A percentile compares a stretch with the other conserved stretches of the same genome.
phyloP scores from a whole-genome alignment of 2,329 filamentous ascomycete species.

The Pseudopithomyces chartarum region DNA sequence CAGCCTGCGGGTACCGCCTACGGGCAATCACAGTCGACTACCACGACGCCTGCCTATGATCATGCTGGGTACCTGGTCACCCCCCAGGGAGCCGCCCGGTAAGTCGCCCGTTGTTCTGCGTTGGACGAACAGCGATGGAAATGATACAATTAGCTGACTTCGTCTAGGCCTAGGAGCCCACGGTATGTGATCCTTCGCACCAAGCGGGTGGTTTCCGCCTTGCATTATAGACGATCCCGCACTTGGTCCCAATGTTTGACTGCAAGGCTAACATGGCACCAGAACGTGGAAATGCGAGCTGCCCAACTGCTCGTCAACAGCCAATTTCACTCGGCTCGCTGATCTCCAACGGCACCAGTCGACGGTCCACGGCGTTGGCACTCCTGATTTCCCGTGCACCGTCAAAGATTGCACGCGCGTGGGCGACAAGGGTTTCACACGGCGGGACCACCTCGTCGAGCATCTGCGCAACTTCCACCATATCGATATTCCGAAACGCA shows the following conservation, averaged over 20 bases:
- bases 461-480: slow-evolving; percentile 63
- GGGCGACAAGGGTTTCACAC: slow-evolving; percentile 55
- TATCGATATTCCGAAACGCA: slow-evolving; percentile 50
- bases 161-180: slow-evolving; percentile 1
- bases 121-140: background rate
- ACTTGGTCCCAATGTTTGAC: background rate
- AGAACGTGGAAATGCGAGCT: slow-evolving; percentile 41
- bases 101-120: background rate
- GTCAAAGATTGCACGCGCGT: slow-evolving; percentile 37
- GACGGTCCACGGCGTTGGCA: slow-evolving; percentile 37
- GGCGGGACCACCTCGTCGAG: slow-evolving; percentile 62
- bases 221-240: background rate
- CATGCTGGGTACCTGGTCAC: background rate
- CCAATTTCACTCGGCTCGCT: slow-evolving; percentile 41
- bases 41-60: slow-evolving; percentile 2
- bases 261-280: slow-evolving; percentile 1
- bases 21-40: slow-evolving; percentile 12
- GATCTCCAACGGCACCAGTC: slow-evolving; percentile 44
- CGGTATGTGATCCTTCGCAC: slow-evolving; percentile 4
- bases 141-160: background rate
- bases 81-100: background rate
- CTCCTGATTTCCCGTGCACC: slow-evolving; percentile 39
- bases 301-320: slow-evolving; percentile 35
- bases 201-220: background rate
- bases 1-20: slow-evolving; percentile 20